Conservation (phyloP, 768 basidiomycete species). For the Cystoderma amianthinum region DNA sequence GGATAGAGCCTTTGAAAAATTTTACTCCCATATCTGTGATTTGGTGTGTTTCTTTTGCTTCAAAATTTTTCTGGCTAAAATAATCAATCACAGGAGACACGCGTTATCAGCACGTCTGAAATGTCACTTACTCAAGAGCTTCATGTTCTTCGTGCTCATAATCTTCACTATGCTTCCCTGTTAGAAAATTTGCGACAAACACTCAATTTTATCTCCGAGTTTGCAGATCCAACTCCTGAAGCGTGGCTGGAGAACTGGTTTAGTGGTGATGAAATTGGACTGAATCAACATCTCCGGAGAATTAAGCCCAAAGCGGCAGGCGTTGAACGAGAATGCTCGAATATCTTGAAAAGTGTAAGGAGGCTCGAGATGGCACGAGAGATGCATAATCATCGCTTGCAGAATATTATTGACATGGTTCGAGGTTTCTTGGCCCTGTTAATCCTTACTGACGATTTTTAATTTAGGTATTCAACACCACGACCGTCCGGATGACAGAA, state of each 20-base stretch:
- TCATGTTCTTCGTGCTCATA: conserved; percentile 40
- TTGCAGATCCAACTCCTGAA: background rate
- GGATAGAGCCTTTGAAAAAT: conserved; percentile 17
- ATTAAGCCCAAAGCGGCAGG: too few species aligned
- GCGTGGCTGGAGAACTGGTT: background rate
- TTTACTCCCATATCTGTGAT: conserved; percentile 16
- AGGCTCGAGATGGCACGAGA: background rate
- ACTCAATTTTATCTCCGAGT: conserved; percentile 20
- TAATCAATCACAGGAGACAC: background rate
- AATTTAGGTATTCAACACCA: conserved; percentile 51
- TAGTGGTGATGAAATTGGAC: background rate
- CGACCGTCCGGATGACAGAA: conserved; percentile 50
- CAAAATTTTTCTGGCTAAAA: background rate
- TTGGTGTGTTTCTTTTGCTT: conserved; percentile 7
- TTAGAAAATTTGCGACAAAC: conserved; percentile 36
- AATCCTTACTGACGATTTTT: background rate
- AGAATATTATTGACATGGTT: background rate
- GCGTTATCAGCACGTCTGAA: background rate
- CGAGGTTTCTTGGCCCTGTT: background rate
- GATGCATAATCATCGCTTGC: background rate
- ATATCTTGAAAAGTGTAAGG: background rate
- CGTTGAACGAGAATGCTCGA: background rate
- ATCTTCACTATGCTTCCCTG: conserved; percentile 37
- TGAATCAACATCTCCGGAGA: background rate
- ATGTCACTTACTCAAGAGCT: conserved; percentile 28